Conservation (phyloP, 2,329 filamentous ascomycete genomes). For the Trichoderma harzianum region DNA sequence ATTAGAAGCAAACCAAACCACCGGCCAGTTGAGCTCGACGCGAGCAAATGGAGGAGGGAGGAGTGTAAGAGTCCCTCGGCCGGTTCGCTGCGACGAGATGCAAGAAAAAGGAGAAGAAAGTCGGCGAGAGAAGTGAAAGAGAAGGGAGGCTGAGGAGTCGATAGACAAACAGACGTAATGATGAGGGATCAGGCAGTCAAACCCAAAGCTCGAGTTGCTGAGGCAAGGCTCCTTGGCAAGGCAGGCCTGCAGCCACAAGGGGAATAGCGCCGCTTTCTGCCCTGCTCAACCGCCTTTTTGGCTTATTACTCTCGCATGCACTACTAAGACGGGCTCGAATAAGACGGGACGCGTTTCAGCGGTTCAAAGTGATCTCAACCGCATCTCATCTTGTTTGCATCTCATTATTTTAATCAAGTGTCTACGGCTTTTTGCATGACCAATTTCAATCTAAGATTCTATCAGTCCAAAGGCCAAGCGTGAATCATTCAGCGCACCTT, state of each 20-base stretch:
- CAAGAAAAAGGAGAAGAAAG: not conserved
- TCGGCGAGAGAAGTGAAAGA: not conserved
- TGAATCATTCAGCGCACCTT: not conserved
- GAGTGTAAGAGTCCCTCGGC: not conserved
- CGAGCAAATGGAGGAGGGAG: not conserved
- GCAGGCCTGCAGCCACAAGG: not conserved
- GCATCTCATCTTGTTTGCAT: not conserved
- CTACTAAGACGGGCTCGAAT: not conserved
- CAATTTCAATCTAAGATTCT: not conserved
- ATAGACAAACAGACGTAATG: conserved; percentile 14
- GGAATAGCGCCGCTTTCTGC: conserved; percentile 17
- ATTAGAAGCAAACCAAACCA: not conserved
- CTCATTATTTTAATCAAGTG: not conserved
- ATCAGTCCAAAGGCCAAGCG: not conserved
- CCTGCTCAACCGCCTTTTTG: conserved; percentile 14
- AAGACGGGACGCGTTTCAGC: not conserved
- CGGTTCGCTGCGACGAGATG: not conserved
- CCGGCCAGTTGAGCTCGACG: not conserved
- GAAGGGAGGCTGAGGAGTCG: conserved; percentile 7
- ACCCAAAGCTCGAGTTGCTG: conserved; percentile 14
- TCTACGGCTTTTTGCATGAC: not conserved
- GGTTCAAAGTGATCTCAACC: no score
- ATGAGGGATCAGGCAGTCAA: conserved; percentile 20
- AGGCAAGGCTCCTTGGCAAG: conserved; percentile 5
- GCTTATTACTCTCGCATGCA: not conserved